Evolutionary conservation across 169 alveolate genomes (phyloP).

Genomic region (Cystoisospora suis): DNA sequence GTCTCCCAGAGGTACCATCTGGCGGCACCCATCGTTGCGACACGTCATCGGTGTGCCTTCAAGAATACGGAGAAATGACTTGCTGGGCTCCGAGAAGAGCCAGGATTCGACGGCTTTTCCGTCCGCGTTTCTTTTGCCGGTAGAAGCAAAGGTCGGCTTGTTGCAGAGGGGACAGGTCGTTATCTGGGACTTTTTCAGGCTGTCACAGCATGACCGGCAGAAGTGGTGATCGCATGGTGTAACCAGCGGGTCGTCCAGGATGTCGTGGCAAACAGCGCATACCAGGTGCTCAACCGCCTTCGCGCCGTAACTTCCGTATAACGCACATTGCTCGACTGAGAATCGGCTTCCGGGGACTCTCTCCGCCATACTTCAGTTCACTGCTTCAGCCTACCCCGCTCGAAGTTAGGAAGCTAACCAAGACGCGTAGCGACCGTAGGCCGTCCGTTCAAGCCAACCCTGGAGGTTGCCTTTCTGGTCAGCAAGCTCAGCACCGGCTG

Average conservation of each 20-base stretch:
- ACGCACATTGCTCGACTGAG: slow-evolving; percentile 1
- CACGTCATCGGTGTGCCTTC: slow-evolving; percentile 32
- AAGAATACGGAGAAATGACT: background rate
- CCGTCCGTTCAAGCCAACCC: too few relatives aligned
- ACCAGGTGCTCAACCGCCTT: slow-evolving; percentile 19
- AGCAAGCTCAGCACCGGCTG: too few relatives aligned
- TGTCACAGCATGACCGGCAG: slow-evolving; percentile 20
- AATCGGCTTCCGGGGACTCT: slow-evolving; percentile 4
- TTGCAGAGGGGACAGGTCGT: slow-evolving; percentile 29
- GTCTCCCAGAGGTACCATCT: background rate
- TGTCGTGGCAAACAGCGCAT: slow-evolving; percentile 15
- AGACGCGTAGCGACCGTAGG: too few relatives aligned
- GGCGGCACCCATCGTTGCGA: slow-evolving; percentile 10
- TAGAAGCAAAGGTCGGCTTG: background rate
- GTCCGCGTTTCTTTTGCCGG: background rate
- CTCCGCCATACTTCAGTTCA: too few relatives aligned
- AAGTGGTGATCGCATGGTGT: slow-evolving; percentile 36
- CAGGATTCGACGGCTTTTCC: slow-evolving; percentile 19
- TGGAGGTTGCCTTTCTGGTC: too few relatives aligned
- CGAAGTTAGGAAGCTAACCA: too few relatives aligned
- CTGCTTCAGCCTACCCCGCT: too few relatives aligned
- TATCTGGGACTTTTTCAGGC: background rate
- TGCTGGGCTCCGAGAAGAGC: slow-evolving; percentile 28
- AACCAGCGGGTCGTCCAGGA: background rate
- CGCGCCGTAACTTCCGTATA: background rate